These are phyloP conservation scores for Themeda triandra DNA, from an alignment of 176 grass and related monocot genomes.

Conservation along the genomic window DNA sequence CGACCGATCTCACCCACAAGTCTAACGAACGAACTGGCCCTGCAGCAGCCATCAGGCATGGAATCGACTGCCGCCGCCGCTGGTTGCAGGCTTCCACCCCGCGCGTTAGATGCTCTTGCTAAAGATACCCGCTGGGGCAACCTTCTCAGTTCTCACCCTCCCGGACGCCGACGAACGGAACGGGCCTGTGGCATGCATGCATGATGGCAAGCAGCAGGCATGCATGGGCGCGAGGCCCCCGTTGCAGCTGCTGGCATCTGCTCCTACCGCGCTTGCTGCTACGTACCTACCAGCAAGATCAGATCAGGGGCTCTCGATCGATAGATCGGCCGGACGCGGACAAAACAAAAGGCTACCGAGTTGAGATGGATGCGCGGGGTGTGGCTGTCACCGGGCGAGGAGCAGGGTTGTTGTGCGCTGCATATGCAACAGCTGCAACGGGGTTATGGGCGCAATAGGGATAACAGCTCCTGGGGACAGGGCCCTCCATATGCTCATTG, in stretches of 20 bases:
- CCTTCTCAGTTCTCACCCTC: too few relatives aligned
- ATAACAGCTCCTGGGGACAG: slow-evolving; percentile 4
- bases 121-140: too few relatives aligned
- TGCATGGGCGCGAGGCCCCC: background rate
- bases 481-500: slow-evolving; percentile 45
- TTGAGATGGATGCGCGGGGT: background rate
- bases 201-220: too few relatives aligned
- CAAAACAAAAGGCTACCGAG: background rate
- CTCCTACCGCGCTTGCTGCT: background rate
- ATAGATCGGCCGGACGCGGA: background rate
- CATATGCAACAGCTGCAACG: slow-evolving; percentile 15
- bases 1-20: background rate
- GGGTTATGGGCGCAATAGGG: slow-evolving; percentile 17
- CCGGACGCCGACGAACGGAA: background rate
- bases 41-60: background rate
- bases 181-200: too few relatives aligned
- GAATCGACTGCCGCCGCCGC: background rate
- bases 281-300: slow-evolving; percentile 3
- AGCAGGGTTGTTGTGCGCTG: background rate
- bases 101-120: background rate
- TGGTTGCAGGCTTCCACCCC: background rate
- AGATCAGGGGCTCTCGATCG: background rate
- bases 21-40: background rate
- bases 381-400: slow-evolving; percentile 9
- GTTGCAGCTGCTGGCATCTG: background rate